Conservation (phyloP, 352 stramenopile species). For the Saprolegnia diclina region DNA sequence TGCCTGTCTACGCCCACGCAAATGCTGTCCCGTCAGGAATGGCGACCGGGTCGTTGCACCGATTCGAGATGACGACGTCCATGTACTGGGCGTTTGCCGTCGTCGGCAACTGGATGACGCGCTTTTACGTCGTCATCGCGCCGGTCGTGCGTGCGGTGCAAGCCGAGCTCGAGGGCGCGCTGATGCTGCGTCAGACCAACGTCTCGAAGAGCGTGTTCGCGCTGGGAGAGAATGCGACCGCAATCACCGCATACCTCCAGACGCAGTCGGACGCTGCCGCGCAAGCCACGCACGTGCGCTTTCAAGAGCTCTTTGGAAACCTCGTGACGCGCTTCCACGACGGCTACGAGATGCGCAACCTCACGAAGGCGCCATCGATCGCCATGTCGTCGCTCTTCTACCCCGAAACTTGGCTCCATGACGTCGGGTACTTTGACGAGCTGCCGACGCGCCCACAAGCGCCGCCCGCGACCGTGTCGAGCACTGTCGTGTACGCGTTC, state of each 20-base stretch:
- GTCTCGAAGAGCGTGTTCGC: constrained; percentile 26
- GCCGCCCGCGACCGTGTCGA: background rate
- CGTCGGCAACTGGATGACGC: constrained; percentile 76
- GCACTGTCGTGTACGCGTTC: background rate
- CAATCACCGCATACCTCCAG: background rate
- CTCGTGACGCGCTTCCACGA: constrained; percentile 82
- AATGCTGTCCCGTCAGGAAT: constrained; percentile 41
- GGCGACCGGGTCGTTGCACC: constrained; percentile 52
- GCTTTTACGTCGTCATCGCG: constrained; percentile 64
- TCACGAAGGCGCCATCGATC: constrained; percentile 29
- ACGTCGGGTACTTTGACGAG: constrained; percentile 64
- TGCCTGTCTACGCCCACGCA: constrained; percentile 81
- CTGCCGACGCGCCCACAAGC: background rate
- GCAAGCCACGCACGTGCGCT: constrained; percentile 37
- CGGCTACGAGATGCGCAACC: constrained; percentile 36
- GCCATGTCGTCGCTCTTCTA: constrained; percentile 67
- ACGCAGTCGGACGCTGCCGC: background rate
- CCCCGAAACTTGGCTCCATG: constrained; percentile 75
- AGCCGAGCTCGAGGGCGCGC: constrained; percentile 39
- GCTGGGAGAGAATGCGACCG: background rate
- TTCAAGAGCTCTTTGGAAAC: constrained; percentile 53
- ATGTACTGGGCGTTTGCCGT: constrained; percentile 74
- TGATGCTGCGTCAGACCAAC: constrained; percentile 18
- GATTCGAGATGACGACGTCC: constrained; percentile 46
- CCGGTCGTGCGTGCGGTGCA: constrained; percentile 57